Evolutionary conservation across 495 filamentous ascomycete species (phyloP).

Genomic region (Xylaria venustula): DNA sequence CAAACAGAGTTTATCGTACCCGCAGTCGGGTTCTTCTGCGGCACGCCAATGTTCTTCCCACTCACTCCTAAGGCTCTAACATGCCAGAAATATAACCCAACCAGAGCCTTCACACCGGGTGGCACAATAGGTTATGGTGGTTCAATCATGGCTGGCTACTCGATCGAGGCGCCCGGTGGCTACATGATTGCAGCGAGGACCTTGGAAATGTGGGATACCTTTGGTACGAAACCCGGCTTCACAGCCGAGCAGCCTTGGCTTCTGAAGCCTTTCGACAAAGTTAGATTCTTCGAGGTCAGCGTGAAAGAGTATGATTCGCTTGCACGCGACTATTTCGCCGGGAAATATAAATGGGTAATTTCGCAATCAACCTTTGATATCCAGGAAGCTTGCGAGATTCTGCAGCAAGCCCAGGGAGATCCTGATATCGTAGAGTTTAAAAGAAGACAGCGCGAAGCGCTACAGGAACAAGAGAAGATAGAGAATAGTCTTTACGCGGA

Average conservation of each 20-base stretch:
- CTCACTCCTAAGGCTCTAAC: slow-evolving; percentile 52
- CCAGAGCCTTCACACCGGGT: slow-evolving; percentile 54
- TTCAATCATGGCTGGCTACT: slow-evolving; percentile 53
- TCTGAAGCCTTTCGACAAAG: slow-evolving; percentile 55
- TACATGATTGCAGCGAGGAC: slow-evolving; percentile 55
- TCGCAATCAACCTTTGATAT: neutral
- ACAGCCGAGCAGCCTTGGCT: slow-evolving; percentile 47
- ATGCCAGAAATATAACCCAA: slow-evolving; percentile 56
- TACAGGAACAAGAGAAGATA: slow-evolving; percentile 39
- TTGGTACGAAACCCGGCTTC: slow-evolving; percentile 49
- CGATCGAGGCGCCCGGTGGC: slow-evolving; percentile 57
- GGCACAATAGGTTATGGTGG: slow-evolving; percentile 56
- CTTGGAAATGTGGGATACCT: slow-evolving; percentile 51
- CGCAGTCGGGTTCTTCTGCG: slow-evolving; percentile 56
- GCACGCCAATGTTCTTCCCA: slow-evolving; percentile 49
- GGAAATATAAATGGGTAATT: neutral
- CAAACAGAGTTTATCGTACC: slow-evolving; percentile 48
- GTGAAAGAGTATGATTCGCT: slow-evolving; percentile 45
- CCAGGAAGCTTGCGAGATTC: neutral
- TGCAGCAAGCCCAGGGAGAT: slow-evolving; percentile 17
- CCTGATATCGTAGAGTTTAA: slow-evolving; percentile 34
- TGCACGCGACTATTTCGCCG: neutral
- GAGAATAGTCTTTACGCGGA: slow-evolving; percentile 34
- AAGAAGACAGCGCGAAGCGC: slow-evolving; percentile 9
- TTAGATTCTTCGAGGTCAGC: slow-evolving; percentile 51